Base-by-base conservation (phyloP, 331 rosid species). In the Pyrus hybrid region DNA sequence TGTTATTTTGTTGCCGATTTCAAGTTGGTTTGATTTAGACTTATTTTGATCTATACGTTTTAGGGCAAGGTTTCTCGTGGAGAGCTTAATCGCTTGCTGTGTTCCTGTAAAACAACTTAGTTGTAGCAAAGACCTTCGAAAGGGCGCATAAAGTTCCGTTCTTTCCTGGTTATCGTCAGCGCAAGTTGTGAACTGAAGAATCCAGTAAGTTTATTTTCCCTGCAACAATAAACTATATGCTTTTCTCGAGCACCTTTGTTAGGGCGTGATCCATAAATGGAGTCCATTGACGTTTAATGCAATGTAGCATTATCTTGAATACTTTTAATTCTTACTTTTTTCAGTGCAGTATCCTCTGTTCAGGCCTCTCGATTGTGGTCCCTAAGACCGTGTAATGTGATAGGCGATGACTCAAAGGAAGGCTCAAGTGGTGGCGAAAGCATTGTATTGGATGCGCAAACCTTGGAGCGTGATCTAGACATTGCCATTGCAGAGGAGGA, bases 401-500 rank as follows among this genome's bases (percentile, higher is more conserved):
- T 82, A 80, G 71, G 89, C 8, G 93, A 86, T 41, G 89, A 87
- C 75, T 79, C 91, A 0, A 88, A 88, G 71, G 68, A 85, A 69
- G 69, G 77, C 65, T 77, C 81, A 83, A 78, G 86, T 8, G 73
- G 86, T 8, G 58, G 85, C 7, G 91, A 91, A 43, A 82, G 82
- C 80, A 35, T 83, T 67, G 77, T 85, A 77, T 45, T 86, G 63
- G 89, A 91, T 80, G 94, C 81, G 26, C 81, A 85, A 68, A 76
- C 86, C 16, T 84, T 94, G 67, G 91, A 80, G 85, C 90, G 71
- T 78, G 95, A 91, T 66, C 86, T 91, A 13, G 82, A 86, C 68
- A 80, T 68, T 51, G 97, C 98, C 66, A 87, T 94, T 73, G 85
- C 92, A 22, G 93, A 87, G 77, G 96, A 91, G 83, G 86, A 94